Conservation (phyloP, 2,329 filamentous ascomycete species). For the Rhinocladiella similis region DNA sequence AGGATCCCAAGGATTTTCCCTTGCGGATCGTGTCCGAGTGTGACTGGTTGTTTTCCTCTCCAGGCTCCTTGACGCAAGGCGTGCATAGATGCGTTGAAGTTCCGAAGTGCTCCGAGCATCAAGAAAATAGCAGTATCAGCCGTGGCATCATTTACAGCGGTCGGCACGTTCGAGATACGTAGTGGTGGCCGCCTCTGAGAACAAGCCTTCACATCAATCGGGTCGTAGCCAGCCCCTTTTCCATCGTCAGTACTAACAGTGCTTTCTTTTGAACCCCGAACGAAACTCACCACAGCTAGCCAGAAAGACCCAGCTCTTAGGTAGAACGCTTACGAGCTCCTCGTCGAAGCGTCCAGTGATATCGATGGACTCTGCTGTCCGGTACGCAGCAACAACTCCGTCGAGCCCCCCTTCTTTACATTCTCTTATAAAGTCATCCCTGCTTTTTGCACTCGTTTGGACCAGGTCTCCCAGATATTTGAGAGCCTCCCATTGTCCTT, state of each 20-base stretch:
- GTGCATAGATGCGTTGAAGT: conserved; percentile 67
- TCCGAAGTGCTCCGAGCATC: conserved; percentile 75
- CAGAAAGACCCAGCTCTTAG: conserved; percentile 40
- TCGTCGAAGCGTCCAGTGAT: conserved; percentile 71
- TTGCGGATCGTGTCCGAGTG: conserved; percentile 73
- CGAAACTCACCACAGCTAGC: conserved; percentile 32
- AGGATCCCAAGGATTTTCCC: conserved; percentile 78
- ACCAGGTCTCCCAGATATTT: conserved; percentile 65
- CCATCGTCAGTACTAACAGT: too few relatives aligned
- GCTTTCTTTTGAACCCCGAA: too few relatives aligned
- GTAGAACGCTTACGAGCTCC: conserved; percentile 60
- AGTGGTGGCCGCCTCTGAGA: conserved; percentile 58
- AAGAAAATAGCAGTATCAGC: conserved; percentile 80
- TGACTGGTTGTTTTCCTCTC: conserved; percentile 57
- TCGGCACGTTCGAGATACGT: conserved; percentile 77
- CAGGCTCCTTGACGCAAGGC: conserved; percentile 67
- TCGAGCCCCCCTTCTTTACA: conserved; percentile 66
- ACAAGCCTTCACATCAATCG: conserved; percentile 73
- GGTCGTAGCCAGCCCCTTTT: conserved; percentile 72
- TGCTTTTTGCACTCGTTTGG: conserved; percentile 59
- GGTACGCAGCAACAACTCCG: conserved; percentile 64
- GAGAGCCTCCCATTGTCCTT: conserved; percentile 64
- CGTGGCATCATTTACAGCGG: conserved; percentile 77
- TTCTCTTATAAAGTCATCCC: conserved; percentile 69
- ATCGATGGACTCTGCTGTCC: conserved; percentile 65